phyloP scores from a whole-genome alignment of 2,329 filamentous ascomycete species.

The Penicillium sp. region DNA sequence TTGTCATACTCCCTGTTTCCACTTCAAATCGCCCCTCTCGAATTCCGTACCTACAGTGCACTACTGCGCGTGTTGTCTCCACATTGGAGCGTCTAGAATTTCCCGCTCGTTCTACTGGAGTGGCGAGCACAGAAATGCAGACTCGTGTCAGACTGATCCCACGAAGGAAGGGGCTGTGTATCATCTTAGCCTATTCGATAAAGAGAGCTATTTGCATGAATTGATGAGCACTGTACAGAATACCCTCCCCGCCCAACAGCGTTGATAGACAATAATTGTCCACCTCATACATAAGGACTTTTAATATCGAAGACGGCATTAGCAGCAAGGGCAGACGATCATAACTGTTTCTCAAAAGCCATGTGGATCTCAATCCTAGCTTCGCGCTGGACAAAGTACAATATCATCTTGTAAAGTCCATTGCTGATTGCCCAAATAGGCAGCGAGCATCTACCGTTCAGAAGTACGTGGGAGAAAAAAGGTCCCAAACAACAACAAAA shows the following conservation, averaged over 20 bases:
- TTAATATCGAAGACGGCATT: conserved; percentile 3
- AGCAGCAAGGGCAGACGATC: conserved; percentile 12
- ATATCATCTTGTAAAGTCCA: background rate
- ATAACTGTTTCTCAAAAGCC: background rate
- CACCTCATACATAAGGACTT: conserved; percentile 4
- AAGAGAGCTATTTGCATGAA: background rate
- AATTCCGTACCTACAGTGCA: background rate
- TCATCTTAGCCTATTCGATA: background rate
- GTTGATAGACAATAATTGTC: conserved; percentile 12
- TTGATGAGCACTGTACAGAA: background rate
- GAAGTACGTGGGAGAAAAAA: conserved; percentile 3
- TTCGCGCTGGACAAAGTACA: background rate
- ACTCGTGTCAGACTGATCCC: conserved; percentile 12
- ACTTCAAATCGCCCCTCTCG: background rate
- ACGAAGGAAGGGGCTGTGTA: conserved; percentile 2
- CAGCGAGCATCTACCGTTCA: background rate
- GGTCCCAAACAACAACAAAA: background rate
- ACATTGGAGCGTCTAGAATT: background rate
- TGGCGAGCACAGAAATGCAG: conserved; percentile 9
- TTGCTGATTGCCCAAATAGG: background rate
- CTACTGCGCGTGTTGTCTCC: conserved; percentile 6
- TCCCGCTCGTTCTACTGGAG: background rate
- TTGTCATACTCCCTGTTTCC: background rate
- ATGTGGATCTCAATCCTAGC: background rate
- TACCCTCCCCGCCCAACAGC: background rate